Base-by-base conservation (phyloP, 116 monocot species). In the Cymodocea nodosa region DNA sequence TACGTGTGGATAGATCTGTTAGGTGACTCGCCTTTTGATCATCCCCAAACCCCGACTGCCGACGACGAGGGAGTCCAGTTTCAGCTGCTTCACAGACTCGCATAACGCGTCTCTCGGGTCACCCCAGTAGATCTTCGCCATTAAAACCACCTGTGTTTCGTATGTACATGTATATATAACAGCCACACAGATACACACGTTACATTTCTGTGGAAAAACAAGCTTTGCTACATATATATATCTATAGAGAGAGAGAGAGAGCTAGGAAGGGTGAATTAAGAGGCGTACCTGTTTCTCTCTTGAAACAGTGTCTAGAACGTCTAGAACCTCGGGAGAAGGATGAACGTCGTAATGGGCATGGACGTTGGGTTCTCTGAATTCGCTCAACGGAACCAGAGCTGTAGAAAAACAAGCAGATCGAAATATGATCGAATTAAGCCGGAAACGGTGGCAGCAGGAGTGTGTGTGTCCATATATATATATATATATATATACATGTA, bases 71-170 rank as follows among this genome's bases (percentile, higher is more conserved):
- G 67, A 75, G 66, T 78, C 80, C 3, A 92, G 72, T 69, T 92
- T 92, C 35, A 84, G 80, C 55, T 84, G 71, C 5, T 82, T 79
- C 56, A 87, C 91, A 3, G 91, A 79, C 50, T 76, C 76, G 56
- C 84, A 84, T 22, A 92, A 71, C 52, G 78, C 82, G 69, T 84
- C 87, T 63, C 84, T 84, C 50, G 91, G 73, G 70, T 92, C 87
- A 10, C 91, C 91, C 91, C 87, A 92, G 20, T 92, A 87, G 13
- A 92, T 62, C 76, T 92, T 92, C 22, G 70, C 70, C 9, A 78
- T 18, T 56, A 87, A 82, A 16, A 56, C 71, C 51, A 87, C 74
- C 91, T 92, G 71, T 22, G 30, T 30, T 30, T 30, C 30, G 30
- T 30, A 30, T 30, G 30, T 30, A 30, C 3, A 30, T 30, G 3